Base-by-base conservation (phyloP, 495 filamentous ascomycete genomes). In the Pyrenopolyporus hunteri region DNA sequence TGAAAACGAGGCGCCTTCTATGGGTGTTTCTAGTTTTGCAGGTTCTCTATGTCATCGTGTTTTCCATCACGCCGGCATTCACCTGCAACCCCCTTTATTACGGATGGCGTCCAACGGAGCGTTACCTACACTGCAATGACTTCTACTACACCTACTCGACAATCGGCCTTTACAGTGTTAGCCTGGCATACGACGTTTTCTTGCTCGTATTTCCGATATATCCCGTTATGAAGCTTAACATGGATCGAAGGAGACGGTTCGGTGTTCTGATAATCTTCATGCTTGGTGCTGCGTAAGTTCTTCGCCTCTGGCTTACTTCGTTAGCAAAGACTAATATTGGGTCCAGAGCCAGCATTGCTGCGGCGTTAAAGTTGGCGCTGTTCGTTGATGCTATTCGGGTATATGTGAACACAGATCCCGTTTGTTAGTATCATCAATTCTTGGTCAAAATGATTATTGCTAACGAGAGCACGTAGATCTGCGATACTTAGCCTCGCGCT, bases 201-300 rank as follows among this genome's bases (percentile, higher is more conserved):
- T 49, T 72, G 3, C 40, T 72, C 14, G 10, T 68, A n/a, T 56
- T 72, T 23, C 70, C 70, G 2, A 35, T 70, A 26, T 63, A 50
- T 35, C 60, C 60, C 2, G 59, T 72, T 11, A 32, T 22, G 11
- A 32, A 55, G 45, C 45, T 71, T 4, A 51, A 68, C 4, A 63
- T 68, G 68, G 9, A 29, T 50, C 23, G 57, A 13, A 23, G 25
- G 23, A 31, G 25, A 14, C 43, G 43, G 14, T 1, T 28, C 9
- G 43, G 43, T 31, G 54, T 65, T 17, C 8, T 36, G 13, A 31
- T 55, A 2, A 59, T 73, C 8, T 71, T 73, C 36, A 54, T 63
- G 49, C 55, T 70, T 10, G 70, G 70, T 59, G 68, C 68, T 13
- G 50, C 37, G 56, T 65, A 28, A 31, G 43, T 2, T 4, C 2